A percentile compares a stretch with the other conserved stretches of the same genome.
These are phyloP conservation scores for Crithidia brevicula DNA, from an alignment of 208 protist species.

Conservation along the genomic window DNA sequence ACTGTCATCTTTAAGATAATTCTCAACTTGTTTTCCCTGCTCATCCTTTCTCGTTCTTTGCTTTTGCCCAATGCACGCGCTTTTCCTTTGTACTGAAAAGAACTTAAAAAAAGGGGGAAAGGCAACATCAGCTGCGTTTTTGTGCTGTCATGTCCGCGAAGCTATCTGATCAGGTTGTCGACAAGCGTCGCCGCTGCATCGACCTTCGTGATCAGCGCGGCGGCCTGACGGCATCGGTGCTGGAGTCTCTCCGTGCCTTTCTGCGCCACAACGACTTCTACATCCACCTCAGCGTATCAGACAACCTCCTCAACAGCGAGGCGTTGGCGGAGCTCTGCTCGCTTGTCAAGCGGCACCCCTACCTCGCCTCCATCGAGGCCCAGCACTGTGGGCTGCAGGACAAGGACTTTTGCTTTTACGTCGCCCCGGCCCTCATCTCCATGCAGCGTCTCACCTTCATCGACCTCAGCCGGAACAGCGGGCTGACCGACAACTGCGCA, in stretches of 20 bases:
- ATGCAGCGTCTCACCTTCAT: constrained; percentile 37
- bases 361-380: constrained; percentile 57
- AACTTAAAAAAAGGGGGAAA: too few species aligned
- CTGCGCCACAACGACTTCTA: constrained; percentile 63
- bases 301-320: constrained; percentile 66
- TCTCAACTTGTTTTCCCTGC: too few species aligned
- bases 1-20: too few species aligned
- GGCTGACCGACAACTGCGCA: constrained; percentile 52
- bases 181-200: constrained; percentile 33
- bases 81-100: too few species aligned
- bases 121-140: too few species aligned
- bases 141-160: neutral
- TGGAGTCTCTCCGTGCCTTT: constrained; percentile 52
- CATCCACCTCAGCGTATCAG: constrained; percentile 53
- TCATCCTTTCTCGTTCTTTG: too few species aligned
- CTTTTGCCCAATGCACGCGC: too few species aligned
- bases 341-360: constrained; percentile 56
- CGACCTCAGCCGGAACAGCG: constrained; percentile 72
- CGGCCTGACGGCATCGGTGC: constrained; percentile 48
- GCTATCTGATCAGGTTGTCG: constrained; percentile 9
- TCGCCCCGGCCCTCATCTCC: constrained; percentile 49
- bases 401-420: constrained; percentile 60
- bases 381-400: constrained; percentile 63
- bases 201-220: constrained; percentile 72
- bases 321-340: constrained; percentile 59